Evolutionary conservation across 306 rosid species (phyloP).

Genomic region (Alnus rubra): DNA sequence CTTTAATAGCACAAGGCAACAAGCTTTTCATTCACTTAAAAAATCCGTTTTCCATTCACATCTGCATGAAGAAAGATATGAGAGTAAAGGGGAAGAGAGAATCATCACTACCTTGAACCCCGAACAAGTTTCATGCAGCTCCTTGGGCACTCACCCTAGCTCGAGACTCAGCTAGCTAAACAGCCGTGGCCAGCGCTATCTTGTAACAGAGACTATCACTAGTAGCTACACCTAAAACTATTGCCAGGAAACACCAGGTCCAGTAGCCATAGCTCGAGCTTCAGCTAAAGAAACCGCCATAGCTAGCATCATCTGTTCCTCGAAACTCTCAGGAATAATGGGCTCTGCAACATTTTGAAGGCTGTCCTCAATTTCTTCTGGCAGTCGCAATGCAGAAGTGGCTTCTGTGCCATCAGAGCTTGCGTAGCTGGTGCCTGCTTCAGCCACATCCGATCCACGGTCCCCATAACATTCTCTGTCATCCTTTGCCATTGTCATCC

Average conservation of each 20-base stretch:
- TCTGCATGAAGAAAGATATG: slow-evolving; percentile 40
- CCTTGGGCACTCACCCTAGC: slow-evolving; percentile 37
- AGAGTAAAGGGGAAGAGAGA: slow-evolving; percentile 31
- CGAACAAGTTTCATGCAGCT: slow-evolving; percentile 36
- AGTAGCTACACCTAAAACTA: slow-evolving; percentile 37
- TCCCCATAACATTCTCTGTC: slow-evolving; percentile 62
- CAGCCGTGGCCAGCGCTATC: slow-evolving; percentile 37
- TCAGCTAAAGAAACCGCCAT: slow-evolving; percentile 95
- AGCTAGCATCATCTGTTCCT: slow-evolving; percentile 99
- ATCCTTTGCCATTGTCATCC: slow-evolving; percentile 37
- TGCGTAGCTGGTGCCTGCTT: slow-evolving; percentile 58
- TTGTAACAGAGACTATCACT: slow-evolving; percentile 32
- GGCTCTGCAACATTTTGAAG: slow-evolving; percentile 48
- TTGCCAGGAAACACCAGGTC: slow-evolving; percentile 76
- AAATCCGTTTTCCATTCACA: slow-evolving; percentile 51
- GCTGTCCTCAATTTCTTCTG: slow-evolving; percentile 54
- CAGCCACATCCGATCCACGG: slow-evolving; percentile 56
- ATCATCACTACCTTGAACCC: slow-evolving; percentile 50
- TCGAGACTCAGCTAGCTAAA: slow-evolving; percentile 35
- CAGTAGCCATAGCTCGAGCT: slow-evolving; percentile 65
- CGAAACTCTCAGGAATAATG: slow-evolving; percentile 83
- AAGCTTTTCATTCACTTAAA: slow-evolving; percentile 63
- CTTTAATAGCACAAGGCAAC: slow-evolving; percentile 30
- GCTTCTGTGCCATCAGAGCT: slow-evolving; percentile 60
- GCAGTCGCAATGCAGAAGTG: slow-evolving; percentile 34